Conservation (phyloP, 768 basidiomycete species). For the Suillus luteus region DNA sequence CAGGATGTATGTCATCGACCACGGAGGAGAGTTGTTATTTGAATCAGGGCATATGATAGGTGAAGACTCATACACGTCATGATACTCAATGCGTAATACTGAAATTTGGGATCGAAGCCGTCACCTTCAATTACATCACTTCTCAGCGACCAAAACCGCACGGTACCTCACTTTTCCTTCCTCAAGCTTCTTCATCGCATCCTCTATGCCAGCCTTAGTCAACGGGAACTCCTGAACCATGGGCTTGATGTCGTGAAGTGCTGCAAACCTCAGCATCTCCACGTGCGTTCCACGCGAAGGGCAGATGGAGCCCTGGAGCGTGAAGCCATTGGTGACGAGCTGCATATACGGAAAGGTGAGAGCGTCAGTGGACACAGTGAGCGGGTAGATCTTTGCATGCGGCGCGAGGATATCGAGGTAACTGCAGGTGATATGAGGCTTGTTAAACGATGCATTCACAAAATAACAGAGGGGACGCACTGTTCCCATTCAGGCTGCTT, state of each 20-base stretch:
- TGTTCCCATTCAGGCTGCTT: slow-evolving; percentile 29
- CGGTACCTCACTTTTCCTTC: slow-evolving; percentile 34
- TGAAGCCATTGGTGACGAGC: slow-evolving; percentile 21
- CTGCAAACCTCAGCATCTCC: slow-evolving; percentile 40
- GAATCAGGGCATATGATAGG: background rate
- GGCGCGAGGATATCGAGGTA: slow-evolving; percentile 27
- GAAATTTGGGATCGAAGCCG: background rate
- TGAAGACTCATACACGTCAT: background rate
- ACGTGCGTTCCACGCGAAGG: slow-evolving; percentile 30
- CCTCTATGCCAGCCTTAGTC: slow-evolving; percentile 31
- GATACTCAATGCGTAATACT: background rate
- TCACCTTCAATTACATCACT: background rate
- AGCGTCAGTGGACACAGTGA: slow-evolving; percentile 26
- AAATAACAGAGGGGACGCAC: slow-evolving; percentile 19
- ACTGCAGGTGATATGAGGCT: slow-evolving; percentile 13
- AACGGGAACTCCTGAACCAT: slow-evolving; percentile 36
- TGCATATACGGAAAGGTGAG: slow-evolving; percentile 26
- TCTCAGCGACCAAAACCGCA: slow-evolving; percentile 28
- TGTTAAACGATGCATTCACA: background rate
- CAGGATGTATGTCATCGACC: background rate
- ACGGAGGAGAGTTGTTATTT: background rate
- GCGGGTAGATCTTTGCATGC: slow-evolving; percentile 25
- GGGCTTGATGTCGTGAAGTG: slow-evolving; percentile 29
- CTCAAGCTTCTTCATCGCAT: slow-evolving; percentile 28
- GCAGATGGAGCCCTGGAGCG: slow-evolving; percentile 27